Percentiles rank a stretch among this genome's conserved stretches.
phyloP scores from a whole-genome alignment of 441 rosid species.

The Viola pubescens region DNA sequence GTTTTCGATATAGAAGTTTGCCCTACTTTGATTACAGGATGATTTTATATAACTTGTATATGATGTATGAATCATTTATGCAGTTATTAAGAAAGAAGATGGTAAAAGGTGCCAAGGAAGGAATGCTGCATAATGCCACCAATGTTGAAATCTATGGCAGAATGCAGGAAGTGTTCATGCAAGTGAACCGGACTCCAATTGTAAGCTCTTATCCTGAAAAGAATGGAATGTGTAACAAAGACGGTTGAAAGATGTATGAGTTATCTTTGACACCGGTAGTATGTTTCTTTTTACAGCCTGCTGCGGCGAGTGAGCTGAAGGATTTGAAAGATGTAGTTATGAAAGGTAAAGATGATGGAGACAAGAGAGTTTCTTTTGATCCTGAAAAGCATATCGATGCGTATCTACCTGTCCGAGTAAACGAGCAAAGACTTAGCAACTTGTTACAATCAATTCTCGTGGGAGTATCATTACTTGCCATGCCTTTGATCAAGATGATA shows the following conservation, averaged over 20 bases:
- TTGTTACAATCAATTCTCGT: conserved; percentile 23
- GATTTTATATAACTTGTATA: conserved; percentile 1
- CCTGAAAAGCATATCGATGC: conserved; percentile 29
- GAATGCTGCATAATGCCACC: conserved; percentile 47
- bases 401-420: conserved; percentile 30
- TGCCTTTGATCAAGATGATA: conserved; percentile 42
- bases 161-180: conserved; percentile 31
- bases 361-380: conserved; percentile 13
- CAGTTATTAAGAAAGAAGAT: conserved; percentile 60
- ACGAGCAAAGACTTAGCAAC: conserved; percentile 37
- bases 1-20: neutral
- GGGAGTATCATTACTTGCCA: conserved; percentile 23
- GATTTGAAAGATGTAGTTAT: conserved; percentile 26
- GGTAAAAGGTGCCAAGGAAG: conserved; percentile 57
- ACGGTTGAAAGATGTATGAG: neutral
- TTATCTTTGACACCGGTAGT: neutral
- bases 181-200: conserved; percentile 23
- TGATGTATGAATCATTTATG: conserved; percentile 8
- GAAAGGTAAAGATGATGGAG: conserved; percentile 14
- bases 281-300: conserved; percentile 14
- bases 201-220: conserved; percentile 14
- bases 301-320: conserved; percentile 22
- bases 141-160: conserved; percentile 52
- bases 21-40: neutral
- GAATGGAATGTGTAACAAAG: too few species aligned